Base-by-base conservation (phyloP, 148 eudicot genomes). In the Silene latifolia region DNA sequence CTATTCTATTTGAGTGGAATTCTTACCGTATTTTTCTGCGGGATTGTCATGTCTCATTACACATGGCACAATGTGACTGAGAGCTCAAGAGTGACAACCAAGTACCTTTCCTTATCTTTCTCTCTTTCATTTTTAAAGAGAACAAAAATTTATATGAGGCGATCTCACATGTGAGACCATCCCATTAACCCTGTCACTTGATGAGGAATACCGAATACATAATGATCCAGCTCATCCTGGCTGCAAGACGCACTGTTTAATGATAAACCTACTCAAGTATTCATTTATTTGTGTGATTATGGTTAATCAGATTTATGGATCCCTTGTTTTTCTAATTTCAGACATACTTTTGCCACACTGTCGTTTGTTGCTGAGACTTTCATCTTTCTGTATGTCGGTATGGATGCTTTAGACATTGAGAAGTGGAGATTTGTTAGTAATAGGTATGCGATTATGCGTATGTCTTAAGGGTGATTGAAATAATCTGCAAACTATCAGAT, bases 1-100 rank as follows among this genome's bases (percentile, higher is more conserved):
- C 78, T 93, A 56, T 86, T 87, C 81, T 85, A 88, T 74, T 61
- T 89, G 73, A 93, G 98, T 57, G 93, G 93, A 44, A 93, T 93
- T 72, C 91, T 93, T n/a, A 90, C 96, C 8, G 96, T 90, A 12
- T 93, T 93, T 80, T 93, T 93, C 84, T 93, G 98, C 60, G 98
- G 98, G 48, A 90, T 93, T 64, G 96, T 93, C 15, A 93, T 93
- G 98, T 90, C 98, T 14, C 98, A 93, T 76, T 93, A 93, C 72
- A 86, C 98, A 39, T 93, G 96, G 96, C 93, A 90, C 79, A 90
- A 89, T 72, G 93, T 93, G 42, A 90, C 96, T 42, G 90, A 89
- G 80, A 83, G 91, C 76, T 93, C 98, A 20, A 89, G 89, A 83
- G 84, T 93, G 71, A 87, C 96, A 27, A 90, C 98, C 66, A 92